These are phyloP conservation scores for Boletus eberwhitei DNA, from an alignment of 768 basidiomycete species.

Conservation along the genomic window DNA sequence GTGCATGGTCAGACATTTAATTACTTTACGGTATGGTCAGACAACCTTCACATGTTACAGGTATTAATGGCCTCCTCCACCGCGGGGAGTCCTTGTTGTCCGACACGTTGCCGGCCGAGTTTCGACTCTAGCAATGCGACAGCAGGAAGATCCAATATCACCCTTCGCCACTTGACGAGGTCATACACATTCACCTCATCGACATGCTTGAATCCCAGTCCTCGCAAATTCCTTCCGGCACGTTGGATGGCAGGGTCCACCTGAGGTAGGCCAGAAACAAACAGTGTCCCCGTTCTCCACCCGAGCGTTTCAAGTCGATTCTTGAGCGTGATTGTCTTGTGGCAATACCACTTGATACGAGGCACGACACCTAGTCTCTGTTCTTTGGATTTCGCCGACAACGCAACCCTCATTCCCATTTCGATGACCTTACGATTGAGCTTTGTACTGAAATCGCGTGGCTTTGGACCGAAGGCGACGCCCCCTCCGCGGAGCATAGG, in stretches of 20 bases:
- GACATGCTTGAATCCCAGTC: conserved; percentile 59
- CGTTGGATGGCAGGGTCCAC: conserved; percentile 55
- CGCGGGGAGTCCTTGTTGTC: background rate
- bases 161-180: conserved; percentile 75
- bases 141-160: conserved; percentile 78
- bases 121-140: conserved; percentile 74
- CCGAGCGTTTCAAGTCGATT: conserved; percentile 61
- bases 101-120: conserved; percentile 41
- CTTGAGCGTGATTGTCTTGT: conserved; percentile 66
- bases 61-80: conserved; percentile 4
- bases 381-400: conserved; percentile 80
- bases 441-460: conserved; percentile 88
- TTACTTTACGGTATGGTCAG: background rate
- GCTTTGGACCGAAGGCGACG: conserved; percentile 86
- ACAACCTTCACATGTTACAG: background rate
- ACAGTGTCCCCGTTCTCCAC: conserved; percentile 65
- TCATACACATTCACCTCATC: conserved; percentile 78
- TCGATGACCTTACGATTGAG: conserved; percentile 90
- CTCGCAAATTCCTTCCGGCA: conserved; percentile 69
- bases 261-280: conserved; percentile 62
- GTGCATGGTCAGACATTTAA: background rate
- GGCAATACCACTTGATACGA: conserved; percentile 65
- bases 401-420: conserved; percentile 89
- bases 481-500: conserved; percentile 92
- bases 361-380: conserved; percentile 72